Evolutionary conservation across 139 green algal genomes (phyloP).

Genomic region (Chlorella sp.): DNA sequence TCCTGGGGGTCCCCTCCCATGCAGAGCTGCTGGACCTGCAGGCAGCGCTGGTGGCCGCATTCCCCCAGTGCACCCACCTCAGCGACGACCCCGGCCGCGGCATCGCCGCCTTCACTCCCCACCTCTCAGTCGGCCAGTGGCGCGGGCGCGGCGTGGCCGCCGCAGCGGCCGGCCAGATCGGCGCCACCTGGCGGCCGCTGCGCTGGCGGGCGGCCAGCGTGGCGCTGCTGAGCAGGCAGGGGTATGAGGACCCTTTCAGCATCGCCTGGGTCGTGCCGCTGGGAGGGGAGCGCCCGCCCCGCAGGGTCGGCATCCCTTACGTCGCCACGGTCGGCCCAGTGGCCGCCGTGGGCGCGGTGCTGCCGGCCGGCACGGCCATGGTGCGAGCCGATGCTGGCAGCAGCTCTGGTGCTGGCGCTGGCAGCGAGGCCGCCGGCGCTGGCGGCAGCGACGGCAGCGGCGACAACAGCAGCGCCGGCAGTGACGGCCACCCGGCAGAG

Average conservation of each 20-base stretch:
- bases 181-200: constrained; percentile 6
- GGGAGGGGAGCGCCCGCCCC: constrained; percentile 5
- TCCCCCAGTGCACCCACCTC: constrained; percentile 66
- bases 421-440: background rate
- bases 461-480: background rate
- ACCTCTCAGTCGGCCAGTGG: constrained; percentile 74
- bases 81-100: constrained; percentile 40
- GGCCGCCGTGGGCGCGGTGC: background rate
- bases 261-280: constrained; percentile 53
- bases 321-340: constrained; percentile 23
- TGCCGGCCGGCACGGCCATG: background rate
- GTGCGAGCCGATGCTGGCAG: background rate
- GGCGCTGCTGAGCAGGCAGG: constrained; percentile 27
- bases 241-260: constrained; percentile 53
- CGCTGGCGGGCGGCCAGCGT: constrained; percentile 33
- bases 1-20: background rate
- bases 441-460: background rate
- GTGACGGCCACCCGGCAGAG: no score
- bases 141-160: constrained; percentile 15
- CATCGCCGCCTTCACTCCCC: constrained; percentile 60
- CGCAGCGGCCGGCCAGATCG: constrained; percentile 14
- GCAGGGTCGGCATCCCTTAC: constrained; percentile 17
- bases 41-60: constrained; percentile 40
- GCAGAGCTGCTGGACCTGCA: constrained; percentile 51
- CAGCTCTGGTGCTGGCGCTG: no score